phyloP scores from a whole-genome alignment of 2,329 filamentous ascomycete species.

The Ceratocystis smalleyi region DNA sequence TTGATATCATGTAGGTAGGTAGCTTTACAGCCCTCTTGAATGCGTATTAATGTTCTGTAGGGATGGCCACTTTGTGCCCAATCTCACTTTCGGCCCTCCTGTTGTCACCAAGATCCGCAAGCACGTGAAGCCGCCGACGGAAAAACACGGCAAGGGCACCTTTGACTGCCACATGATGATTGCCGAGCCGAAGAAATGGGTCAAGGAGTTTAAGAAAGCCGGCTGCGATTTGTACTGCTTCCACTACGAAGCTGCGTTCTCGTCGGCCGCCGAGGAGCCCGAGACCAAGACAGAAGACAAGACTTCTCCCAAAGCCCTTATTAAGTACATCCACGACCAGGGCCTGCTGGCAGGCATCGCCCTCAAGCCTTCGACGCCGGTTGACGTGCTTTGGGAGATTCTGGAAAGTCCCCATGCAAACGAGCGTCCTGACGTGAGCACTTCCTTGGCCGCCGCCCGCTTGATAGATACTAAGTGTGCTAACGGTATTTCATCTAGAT shows the following conservation, averaged over 20 bases:
- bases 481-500: conserved; percentile 43
- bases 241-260: conserved; percentile 94
- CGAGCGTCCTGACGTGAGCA: conserved; percentile 75
- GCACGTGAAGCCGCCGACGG: conserved; percentile 61
- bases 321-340: conserved; percentile 76
- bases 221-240: conserved; percentile 99
- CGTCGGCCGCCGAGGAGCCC: conserved; percentile 68
- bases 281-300: conserved; percentile 50
- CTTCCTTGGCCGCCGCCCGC: not conserved
- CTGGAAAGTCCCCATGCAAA: conserved; percentile 55
- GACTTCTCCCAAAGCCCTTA: conserved; percentile 71
- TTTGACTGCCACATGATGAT: conserved; percentile 99
- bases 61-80: conserved; percentile 98
- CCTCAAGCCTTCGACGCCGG: conserved; percentile 81
- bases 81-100: conserved; percentile 91
- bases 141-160: conserved; percentile 63
- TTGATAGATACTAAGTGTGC: not conserved
- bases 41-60: conserved; percentile 29
- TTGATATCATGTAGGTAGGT: conserved; percentile 67
- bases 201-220: conserved; percentile 81
- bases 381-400: conserved; percentile 85
- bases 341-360: conserved; percentile 87
- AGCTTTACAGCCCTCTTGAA: not conserved
- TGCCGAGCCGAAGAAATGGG: conserved; percentile 97
- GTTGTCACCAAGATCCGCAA: conserved; percentile 87